Evolutionary conservation across 371 early-diverging fungal species (phyloP), one percentile per base, ranked within the genome.

Genomic region (Apophysomyces ossiformis): DNA sequence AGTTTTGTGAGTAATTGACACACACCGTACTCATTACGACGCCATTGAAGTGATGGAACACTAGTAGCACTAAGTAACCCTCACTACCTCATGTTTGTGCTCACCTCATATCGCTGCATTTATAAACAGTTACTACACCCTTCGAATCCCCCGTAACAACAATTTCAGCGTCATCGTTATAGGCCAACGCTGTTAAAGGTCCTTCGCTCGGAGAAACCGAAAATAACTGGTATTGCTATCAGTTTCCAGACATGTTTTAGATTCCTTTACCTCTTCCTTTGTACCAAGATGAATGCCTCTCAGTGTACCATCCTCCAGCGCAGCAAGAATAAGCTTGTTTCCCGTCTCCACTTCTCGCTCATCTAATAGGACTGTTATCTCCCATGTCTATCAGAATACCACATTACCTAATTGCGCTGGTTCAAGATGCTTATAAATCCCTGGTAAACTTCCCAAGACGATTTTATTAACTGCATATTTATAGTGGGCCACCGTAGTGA

Each of bases 221-320:
- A 65, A 79, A 79, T 1, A 79, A 15, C 76, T 79, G 35, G 15
- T 8, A 8, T 6, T 32, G 32, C 12, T 7, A 26, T 54, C 16
- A 61, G 32, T 2, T 4, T 37, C 15, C 21, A 12, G 39, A 57
- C 2, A 21, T 8, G 12, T 46, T 58, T n/a, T 8, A 7, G 5
- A 57, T 18, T 12, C 39, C 5, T 11, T 8, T 85, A 84, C 87
- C 79, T 87, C 85, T 50, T 82, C 67, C 21, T 83, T 83, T 7
- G 82, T 81, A 5, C 87, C 78, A 3, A 87, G 67, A 70, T 87
- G 85, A 35, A 87, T 68, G 16, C 82, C 84, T 43, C 74, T 75
- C 15, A 83, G 66, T 41, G 65, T 69, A 8, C 87, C 87, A 50
- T 78, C 73, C 7, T 69, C 76, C n/a, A 80, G 61, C 13, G 79